These are phyloP conservation scores for Starmerella powellii DNA, from an alignment of 805 yeast species.

Conservation along the genomic window DNA sequence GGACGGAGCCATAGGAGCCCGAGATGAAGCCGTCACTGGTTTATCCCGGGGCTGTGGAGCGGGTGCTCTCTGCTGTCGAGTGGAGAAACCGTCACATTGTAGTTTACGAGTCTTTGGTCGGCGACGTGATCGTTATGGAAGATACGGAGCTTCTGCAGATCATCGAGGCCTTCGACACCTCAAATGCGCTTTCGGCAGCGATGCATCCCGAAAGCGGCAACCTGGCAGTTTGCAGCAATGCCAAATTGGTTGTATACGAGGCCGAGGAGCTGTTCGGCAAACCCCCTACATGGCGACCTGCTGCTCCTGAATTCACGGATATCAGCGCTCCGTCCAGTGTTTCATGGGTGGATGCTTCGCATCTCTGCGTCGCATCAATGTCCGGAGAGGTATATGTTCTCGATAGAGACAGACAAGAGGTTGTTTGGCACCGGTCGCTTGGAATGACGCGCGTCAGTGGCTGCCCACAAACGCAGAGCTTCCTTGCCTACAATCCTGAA, in stretches of 20 bases:
- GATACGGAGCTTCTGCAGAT: slow-evolving; percentile 55
- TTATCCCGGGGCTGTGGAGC: no score
- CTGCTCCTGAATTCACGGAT: no score
- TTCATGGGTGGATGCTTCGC: no score
- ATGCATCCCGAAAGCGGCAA: slow-evolving; percentile 49
- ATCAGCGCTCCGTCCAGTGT: no score
- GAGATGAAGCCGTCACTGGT: no score
- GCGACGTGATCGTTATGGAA: slow-evolving; percentile 53
- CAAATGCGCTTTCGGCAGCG: slow-evolving; percentile 56
- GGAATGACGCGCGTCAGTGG: neutral
- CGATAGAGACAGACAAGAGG: neutral
- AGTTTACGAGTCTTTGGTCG: slow-evolving; percentile 76
- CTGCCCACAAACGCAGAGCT: neutral
- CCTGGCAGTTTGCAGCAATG: slow-evolving; percentile 25
- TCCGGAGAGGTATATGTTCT: neutral
- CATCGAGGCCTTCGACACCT: slow-evolving; percentile 38
- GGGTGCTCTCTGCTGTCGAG: slow-evolving; percentile 36
- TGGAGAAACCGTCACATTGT: slow-evolving; percentile 59
- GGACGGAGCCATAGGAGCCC: no score
- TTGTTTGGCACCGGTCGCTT: neutral
- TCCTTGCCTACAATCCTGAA: neutral
- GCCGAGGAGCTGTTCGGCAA: slow-evolving; percentile 21
- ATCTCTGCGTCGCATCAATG: neutral
- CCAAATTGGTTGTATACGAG: slow-evolving; percentile 20
- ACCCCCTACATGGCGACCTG: slow-evolving; percentile 16